phyloP scores from a whole-genome alignment of 192 early-diverging fungal species.

The Entomortierella parvispora region DNA sequence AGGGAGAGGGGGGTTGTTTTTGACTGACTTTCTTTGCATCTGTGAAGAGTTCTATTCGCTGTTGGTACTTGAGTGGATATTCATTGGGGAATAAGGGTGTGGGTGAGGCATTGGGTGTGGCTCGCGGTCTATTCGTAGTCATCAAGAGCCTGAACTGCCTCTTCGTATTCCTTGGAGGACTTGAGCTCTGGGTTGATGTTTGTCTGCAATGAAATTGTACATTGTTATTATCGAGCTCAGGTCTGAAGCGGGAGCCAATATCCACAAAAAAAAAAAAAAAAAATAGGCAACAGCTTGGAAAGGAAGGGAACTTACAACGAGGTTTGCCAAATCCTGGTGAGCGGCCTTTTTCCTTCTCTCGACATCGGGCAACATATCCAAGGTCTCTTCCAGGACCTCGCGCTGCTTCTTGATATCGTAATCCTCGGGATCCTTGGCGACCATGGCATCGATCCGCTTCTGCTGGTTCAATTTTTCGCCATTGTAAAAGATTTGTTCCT shows the following conservation, averaged over 20 bases:
- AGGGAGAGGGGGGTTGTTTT: no score
- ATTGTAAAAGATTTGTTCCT: constrained; percentile 61
- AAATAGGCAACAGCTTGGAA: neutral
- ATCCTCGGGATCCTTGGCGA: constrained; percentile 61
- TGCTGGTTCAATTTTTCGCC: constrained; percentile 61
- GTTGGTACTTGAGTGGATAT: no score
- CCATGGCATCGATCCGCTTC: constrained; percentile 62
- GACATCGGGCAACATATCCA: constrained; percentile 69
- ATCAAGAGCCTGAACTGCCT: constrained; percentile 36
- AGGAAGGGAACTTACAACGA: constrained; percentile 50
- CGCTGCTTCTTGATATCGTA: constrained; percentile 70
- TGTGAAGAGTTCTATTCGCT: no score
- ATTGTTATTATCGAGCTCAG: neutral
- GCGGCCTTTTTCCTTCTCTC: constrained; percentile 61
- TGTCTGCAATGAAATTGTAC: neutral
- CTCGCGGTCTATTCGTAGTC: constrained; percentile 19
- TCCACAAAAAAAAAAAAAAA: neutral
- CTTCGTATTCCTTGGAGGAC: constrained; percentile 45
- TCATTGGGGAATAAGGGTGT: no score
- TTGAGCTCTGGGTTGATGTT: constrained; percentile 38
- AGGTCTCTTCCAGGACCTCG: constrained; percentile 70
- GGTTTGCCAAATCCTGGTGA: constrained; percentile 55
- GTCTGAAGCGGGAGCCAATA: neutral
- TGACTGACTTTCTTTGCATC: no score
- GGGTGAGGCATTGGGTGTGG: no score